Base-by-base conservation (phyloP, 495 filamentous ascomycete species). In the Aspergillus ellipticus region DNA sequence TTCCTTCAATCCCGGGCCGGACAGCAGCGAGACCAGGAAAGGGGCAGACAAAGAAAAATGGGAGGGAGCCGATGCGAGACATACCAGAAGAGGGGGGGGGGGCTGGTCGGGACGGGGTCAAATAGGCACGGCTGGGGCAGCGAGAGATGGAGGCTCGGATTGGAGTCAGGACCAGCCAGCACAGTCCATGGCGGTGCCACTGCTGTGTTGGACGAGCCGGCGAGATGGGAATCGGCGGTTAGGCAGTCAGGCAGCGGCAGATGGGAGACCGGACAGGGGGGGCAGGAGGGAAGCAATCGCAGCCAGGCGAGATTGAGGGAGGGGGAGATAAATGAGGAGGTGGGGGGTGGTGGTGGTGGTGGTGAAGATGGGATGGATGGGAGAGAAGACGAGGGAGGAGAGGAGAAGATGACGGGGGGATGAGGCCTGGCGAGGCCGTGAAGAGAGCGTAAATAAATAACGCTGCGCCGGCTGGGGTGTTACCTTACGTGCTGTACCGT, bases 161-260 rank as follows among this genome's bases (percentile, higher is more conserved):
- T 48, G 45, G 16, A 43, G 48, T 57, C 43, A 59, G 21, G 52
- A 47, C 51, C 61, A 55, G 58, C 60, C 62, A 66, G 55, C 61
- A 60, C 57, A 56, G 54, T 65, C 58, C 66, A 62, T 62, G 57
- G 56, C 57, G 61, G 60, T 60, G 53, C 41, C 33, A 37, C 57
- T 59, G 58, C 42, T 63, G 60, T n/a, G 56, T 56, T 62, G 60
- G 49, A 46, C 42, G 42, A 48, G 49, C 58, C 24, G 51, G 56
- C 58, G 50, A 50, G 41, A 46, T 37, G 61, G 57, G 33, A 53
- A 59, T 33, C 48, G 54, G 55, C 26, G 21, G 39, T 58, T 57
- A 60, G 57, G 61, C 57, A 42, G 53, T 64, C 61, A 60, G 57
- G 61, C 61, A 60, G 57, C 52, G 33, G 41, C 22, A 54, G 20